Base-by-base conservation (phyloP, 768 basidiomycete species). In the Obba rivulosa region DNA sequence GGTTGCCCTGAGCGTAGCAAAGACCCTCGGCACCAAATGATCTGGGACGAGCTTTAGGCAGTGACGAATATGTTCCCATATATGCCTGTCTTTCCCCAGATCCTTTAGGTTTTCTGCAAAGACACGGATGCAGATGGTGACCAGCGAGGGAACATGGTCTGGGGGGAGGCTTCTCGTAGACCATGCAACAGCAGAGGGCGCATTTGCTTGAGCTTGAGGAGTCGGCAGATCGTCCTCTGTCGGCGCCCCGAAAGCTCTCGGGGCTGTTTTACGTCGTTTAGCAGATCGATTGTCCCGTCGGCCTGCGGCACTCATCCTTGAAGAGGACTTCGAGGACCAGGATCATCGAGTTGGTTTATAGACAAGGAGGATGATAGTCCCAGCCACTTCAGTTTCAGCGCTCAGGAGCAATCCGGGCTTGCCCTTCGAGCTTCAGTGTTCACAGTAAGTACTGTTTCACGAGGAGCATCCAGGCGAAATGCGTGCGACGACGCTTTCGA, bases 41-140 rank as follows among this genome's bases (percentile, higher is more conserved):
- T 83, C 80, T 0, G 85, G 85, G 8, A 87, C 59, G 4, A 55
- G 54, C 41, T 70, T 69, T 16, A 87, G 61, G 55, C 69, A 67
- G 20, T 41, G 40, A 22, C 70, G 68, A 3, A 71, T 63, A n/a
- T 47, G 50, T 21, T 67, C 58, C 78, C 80, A 80, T 24, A 57
- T 45, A 8, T 45, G 41, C 43, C 67, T 60, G 21, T 73, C 64
- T 24, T 60, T 63, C 34, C 70, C 69, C n/a, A 83, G 64, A 3
- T 49, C 49, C 31, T 59, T 58, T 34, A 80, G 62, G 46, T 74
- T 67, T 1, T 67, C 56, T 23, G 74, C 80, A 49, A 85, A 82
- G 5, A 69, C 62, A 22, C 77, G 73, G 3, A 73, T 71, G 53
- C 79, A 81, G 17, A 83, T 57, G 0, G 69, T 66, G 8, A 72